Conservation (phyloP, 306 rosid genomes). For the Inga oerstediana region DNA sequence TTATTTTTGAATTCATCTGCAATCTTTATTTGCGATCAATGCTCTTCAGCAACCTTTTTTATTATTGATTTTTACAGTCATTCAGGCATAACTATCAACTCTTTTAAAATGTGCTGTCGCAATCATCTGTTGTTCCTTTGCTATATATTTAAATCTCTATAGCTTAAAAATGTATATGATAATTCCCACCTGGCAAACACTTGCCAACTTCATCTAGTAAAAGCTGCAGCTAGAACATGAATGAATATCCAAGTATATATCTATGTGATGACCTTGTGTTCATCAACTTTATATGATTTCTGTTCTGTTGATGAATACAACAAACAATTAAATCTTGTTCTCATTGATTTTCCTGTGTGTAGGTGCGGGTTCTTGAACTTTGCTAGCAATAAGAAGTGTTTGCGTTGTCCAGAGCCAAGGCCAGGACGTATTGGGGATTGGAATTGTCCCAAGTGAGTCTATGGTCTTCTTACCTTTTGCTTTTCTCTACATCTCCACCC, state of each 20-base stretch:
- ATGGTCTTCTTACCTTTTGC: constrained; percentile 35
- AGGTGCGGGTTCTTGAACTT: constrained; percentile 91
- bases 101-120: not conserved
- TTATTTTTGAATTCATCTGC: not conserved
- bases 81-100: not conserved
- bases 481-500: not conserved
- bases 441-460: constrained; percentile 83
- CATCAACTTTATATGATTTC: constrained; percentile 3
- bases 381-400: constrained; percentile 66
- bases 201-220: constrained; percentile 4
- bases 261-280: not conserved
- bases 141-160: not conserved
- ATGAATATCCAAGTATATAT: constrained; percentile 15
- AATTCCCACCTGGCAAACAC: constrained; percentile 17
- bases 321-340: not conserved
- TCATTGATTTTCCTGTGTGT: constrained; percentile 30
- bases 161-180: not conserved
- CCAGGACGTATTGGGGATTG: constrained; percentile 72
- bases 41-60: not conserved
- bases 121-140: not conserved
- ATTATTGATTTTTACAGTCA: not conserved
- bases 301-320: not conserved
- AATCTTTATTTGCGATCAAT: not conserved
- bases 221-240: constrained; percentile 6
- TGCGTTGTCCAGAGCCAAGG: constrained; percentile 64